Evolutionary conservation across 1,284 basidiomycete species (phyloP), one percentile per base, ranked within the genome.

Genomic region (Apiotrichum gracile): DNA sequence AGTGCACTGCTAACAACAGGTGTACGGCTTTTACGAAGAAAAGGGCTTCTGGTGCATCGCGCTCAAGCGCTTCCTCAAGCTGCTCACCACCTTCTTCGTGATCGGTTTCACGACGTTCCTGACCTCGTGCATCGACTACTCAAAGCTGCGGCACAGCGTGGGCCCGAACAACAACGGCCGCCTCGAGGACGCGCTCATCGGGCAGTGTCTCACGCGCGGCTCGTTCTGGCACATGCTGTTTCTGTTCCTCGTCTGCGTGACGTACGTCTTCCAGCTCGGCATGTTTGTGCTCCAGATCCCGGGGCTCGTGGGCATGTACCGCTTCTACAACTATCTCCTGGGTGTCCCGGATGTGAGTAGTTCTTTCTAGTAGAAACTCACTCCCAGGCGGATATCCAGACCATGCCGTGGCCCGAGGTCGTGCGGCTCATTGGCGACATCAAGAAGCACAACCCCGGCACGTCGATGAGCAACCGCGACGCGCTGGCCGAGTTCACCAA

Each of bases 101-200:
- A 94, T 97, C 65, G 83, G 82, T 22, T 99, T 99, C 76, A 93
- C 94, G 9, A 94, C 92, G 6, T 98, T 99, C 73, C 78, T 99
- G 14, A 76, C 94, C 9, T 90, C 92, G 29, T 99, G 94, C 73
- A 83, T 99, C 63, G 91, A 99, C 74, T 97, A 97, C 71, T 83
- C 84, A 24, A 82, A 82, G 27, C 83, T 92, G 61, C 82, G 61
- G 13, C 62, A 65, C 64, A 65, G 68, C 70, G 65, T 63, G 19
- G 35, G 46, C 1, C 25, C 46, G 1, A 38, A 69, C 21, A 45
- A 50, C 34, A 38, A 44, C 12, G 68, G 62, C 2, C 81, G 80
- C 55, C 80, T 97, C 27, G 83, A 84, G 6, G 86, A 94, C 53
- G 85, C 90, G 16, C 79, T 97, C 24, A 83, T 96, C 12, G 77